Conservation (phyloP, 345 rosid species). For the Aegle marmelos region DNA sequence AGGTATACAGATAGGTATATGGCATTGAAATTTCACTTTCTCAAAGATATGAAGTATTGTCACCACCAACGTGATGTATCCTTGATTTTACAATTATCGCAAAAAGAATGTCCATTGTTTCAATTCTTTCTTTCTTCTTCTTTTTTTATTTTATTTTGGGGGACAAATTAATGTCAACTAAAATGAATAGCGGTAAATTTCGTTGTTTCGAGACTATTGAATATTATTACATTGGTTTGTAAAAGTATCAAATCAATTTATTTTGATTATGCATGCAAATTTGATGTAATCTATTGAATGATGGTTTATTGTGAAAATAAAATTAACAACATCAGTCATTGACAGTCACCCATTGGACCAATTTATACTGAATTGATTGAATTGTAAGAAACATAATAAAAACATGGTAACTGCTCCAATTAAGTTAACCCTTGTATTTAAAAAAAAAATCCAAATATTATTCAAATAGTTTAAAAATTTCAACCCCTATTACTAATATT, state of each 20-base stretch:
- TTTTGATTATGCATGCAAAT: background rate
- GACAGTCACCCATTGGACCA: background rate
- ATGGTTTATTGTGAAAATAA: background rate
- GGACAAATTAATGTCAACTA: background rate
- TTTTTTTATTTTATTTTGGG: too few relatives aligned
- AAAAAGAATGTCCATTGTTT: too few relatives aligned
- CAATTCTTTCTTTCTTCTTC: too few relatives aligned
- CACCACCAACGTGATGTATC: background rate
- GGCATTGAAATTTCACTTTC: background rate
- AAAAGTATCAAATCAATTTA: background rate
- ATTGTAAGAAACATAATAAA: too few relatives aligned
- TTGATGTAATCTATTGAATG: too few relatives aligned
- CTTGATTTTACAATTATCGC: background rate
- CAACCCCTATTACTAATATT: background rate
- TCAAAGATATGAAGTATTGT: background rate
- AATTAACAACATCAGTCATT: background rate
- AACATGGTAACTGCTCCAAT: background rate
- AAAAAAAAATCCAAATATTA: too few relatives aligned
- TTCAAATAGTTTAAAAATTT: background rate
- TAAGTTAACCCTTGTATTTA: too few relatives aligned
- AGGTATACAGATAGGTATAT: too few relatives aligned
- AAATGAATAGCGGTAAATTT: background rate
- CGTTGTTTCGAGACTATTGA: background rate
- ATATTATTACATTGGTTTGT: background rate
- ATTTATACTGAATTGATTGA: background rate